Conservation (phyloP, 169 alveolate species). For the Cardiosporidium cionae region DNA sequence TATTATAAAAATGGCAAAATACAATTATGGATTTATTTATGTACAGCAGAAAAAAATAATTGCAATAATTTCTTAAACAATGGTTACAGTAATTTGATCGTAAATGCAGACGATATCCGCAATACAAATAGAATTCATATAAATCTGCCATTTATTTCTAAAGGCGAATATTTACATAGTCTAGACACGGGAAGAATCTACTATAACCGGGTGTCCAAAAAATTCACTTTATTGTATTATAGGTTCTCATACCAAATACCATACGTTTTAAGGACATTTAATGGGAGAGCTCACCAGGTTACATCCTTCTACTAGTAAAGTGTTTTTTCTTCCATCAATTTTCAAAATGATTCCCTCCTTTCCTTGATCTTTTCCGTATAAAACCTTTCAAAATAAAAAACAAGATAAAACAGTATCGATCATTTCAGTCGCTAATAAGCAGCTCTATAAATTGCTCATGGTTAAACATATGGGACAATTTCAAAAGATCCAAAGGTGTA, state of each 20-base stretch:
- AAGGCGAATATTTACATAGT: too few species aligned
- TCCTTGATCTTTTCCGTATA: slow-evolving; percentile 71
- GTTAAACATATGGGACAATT: background rate
- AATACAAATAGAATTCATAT: too few species aligned
- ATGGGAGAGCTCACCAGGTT: slow-evolving; percentile 43
- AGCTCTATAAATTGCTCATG: background rate
- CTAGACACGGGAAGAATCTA: too few species aligned
- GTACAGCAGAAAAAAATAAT: background rate
- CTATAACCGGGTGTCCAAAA: too few species aligned
- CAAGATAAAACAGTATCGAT: background rate
- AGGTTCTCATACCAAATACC: too few species aligned
- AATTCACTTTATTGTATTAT: too few species aligned
- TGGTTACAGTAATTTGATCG: too few species aligned
- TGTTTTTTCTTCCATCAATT: slow-evolving; percentile 60
- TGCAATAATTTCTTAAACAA: too few species aligned
- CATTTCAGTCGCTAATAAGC: background rate
- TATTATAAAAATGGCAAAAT: background rate
- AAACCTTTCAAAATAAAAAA: slow-evolving; percentile 45
- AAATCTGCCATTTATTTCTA: too few species aligned
- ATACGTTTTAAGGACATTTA: too few species aligned
- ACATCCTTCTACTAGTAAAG: slow-evolving; percentile 73
- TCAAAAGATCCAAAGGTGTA: background rate
- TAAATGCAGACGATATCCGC: too few species aligned
- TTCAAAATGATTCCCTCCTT: slow-evolving; percentile 67
- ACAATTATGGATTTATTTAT: background rate